Evolutionary conservation across 768 basidiomycete genomes (phyloP), one percentile per base, ranked within the genome.

Genomic region (Gymnopilus dilepis): DNA sequence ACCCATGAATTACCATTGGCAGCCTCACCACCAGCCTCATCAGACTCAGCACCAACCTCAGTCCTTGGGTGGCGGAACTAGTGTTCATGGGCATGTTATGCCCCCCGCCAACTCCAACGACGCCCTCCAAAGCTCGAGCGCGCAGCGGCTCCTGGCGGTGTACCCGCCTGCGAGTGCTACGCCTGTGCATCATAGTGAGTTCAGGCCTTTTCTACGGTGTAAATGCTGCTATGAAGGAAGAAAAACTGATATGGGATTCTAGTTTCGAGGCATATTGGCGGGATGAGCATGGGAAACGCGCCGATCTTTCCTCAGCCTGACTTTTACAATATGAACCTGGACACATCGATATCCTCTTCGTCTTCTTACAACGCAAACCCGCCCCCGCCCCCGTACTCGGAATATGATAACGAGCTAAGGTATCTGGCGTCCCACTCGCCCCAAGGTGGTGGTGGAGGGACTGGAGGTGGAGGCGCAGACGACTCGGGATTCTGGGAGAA

Each of bases 141-240:
- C 89, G 2, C 90, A 91, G 63, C 75, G 82, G 55, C 74, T 93
- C 24, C 79, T 91, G 47, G 83, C 85, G 4, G 78, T 83, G 33
- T 93, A 91, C 72, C 89, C 92, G 38, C 81, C 88, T 68, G 88
- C 88, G 38, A 92, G 91, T 61, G 87, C 88, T 26, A 90, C 87
- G 4, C 90, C 91, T n/a, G 84, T 90, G 7, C 80, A 85, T 37
- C 91, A 93, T 69, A 90, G 92, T 91, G 69, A 63, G 75, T 67
- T 43, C 33, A 9, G 3, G 9, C 15, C 34, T 37, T 9, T 8
- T 15, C 15, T 3, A 37, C 2, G 34, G n/a, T n/a, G n/a, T n/a
- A n/a, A n/a, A 37, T 37, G 11, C 2, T 8, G 34, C 34, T n/a
- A n/a, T n/a, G n/a, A n/a, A n/a, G n/a, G n/a, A n/a, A n/a, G 28